A percentile compares a stretch with the other conserved stretches of the same genome.
These are phyloP conservation scores for Fusarium albosuccineum DNA, from an alignment of 2,329 filamentous ascomycete species.

Conservation along the genomic window DNA sequence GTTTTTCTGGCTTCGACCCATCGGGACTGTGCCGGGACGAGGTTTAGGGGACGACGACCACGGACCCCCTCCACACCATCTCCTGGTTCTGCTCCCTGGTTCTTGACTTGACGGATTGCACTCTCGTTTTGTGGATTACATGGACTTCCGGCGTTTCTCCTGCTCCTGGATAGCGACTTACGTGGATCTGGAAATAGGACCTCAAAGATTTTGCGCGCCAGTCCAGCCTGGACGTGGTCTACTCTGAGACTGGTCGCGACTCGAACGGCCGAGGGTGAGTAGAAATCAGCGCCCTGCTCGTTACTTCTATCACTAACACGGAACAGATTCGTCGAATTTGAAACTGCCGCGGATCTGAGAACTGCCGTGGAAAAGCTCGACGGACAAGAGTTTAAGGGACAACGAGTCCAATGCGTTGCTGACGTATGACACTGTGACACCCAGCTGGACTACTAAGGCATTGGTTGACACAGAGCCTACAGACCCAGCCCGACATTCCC, in stretches of 20 bases:
- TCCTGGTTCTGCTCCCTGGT: slow-evolving; percentile 45
- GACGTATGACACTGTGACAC: slow-evolving; percentile 70
- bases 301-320: slow-evolving; percentile 25
- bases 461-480: slow-evolving; percentile 40
- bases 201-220: slow-evolving; percentile 99
- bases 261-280: slow-evolving; percentile 88
- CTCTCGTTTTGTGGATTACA: slow-evolving; percentile 53
- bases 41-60: slow-evolving; percentile 47
- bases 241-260: slow-evolving; percentile 80
- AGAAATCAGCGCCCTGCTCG: neutral
- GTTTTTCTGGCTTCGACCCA: slow-evolving; percentile 47
- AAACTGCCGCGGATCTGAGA: slow-evolving; percentile 89
- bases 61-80: slow-evolving; percentile 42
- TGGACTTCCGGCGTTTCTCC: slow-evolving; percentile 50
- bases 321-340: slow-evolving; percentile 94
- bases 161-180: slow-evolving; percentile 78
- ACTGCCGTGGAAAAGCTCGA: slow-evolving; percentile 96
- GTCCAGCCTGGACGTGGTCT: slow-evolving; percentile 96
- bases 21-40: slow-evolving; percentile 44
- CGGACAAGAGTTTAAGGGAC: slow-evolving; percentile 91
- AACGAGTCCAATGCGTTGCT: slow-evolving; percentile 84
- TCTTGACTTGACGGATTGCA: slow-evolving; percentile 56
- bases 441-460: neutral
- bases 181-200: slow-evolving; percentile 89
- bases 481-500: slow-evolving; percentile 85